Conservation (phyloP, 129 eudicot species). For the Escallonia rubra region DNA sequence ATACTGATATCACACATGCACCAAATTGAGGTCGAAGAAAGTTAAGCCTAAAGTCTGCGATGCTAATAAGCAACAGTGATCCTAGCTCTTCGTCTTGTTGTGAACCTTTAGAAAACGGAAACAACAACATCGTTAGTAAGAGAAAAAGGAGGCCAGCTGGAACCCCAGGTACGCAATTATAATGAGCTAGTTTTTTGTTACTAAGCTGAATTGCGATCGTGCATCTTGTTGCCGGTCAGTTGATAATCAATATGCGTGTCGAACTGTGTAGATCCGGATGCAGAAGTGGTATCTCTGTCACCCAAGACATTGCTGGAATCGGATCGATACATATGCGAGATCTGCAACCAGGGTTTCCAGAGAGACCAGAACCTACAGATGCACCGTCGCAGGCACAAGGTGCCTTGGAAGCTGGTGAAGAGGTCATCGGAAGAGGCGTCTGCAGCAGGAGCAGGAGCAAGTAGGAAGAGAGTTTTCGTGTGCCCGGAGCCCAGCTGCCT, state of each 20-base stretch:
- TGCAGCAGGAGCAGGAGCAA: no score
- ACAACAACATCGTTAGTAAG: conserved; percentile 15
- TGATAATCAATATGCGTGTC: neutral
- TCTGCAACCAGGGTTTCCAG: conserved; percentile 77
- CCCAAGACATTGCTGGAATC: conserved; percentile 70
- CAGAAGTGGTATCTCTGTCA: conserved; percentile 75
- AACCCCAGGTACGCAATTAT: conserved; percentile 51
- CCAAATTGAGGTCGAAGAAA: no score
- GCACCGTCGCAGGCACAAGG: conserved; percentile 78
- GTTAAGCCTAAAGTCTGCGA: no score
- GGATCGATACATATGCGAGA: conserved; percentile 77
- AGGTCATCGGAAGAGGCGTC: conserved; percentile 42
- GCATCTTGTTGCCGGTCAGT: neutral
- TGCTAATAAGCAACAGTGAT: neutral
- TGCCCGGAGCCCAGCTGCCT: conserved; percentile 78
- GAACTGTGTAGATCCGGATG: conserved; percentile 60
- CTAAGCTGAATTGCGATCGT: no score
- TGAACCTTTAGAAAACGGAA: neutral
- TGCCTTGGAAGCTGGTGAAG: conserved; percentile 75
- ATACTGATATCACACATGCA: no score
- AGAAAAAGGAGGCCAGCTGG: conserved; percentile 75
- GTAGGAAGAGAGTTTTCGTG: conserved; percentile 59
- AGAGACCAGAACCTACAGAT: conserved; percentile 80
- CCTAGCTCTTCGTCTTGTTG: neutral
- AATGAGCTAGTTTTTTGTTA: neutral